Evolutionary conservation across 2,329 filamentous ascomycete genomes (phyloP).

Genomic region (Coniochaeta sp.): DNA sequence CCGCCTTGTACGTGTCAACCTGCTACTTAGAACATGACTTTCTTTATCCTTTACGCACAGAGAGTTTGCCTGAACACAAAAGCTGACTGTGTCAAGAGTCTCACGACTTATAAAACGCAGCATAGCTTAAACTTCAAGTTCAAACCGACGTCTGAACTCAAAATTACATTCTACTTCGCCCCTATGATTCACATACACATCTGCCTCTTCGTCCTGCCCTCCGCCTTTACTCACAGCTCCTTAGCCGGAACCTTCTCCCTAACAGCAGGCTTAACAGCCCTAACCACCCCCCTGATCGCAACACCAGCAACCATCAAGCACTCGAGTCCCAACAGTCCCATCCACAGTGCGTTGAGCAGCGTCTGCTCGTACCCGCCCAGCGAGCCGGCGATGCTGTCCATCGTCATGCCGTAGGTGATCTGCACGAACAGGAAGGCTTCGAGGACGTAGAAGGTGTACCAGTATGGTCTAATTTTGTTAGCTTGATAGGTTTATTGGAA

Average conservation of each 20-base stretch:
- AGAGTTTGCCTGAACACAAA: too few species aligned
- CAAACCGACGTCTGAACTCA: too few species aligned
- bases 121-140: too few species aligned
- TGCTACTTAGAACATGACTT: too few species aligned
- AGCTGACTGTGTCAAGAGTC: too few species aligned
- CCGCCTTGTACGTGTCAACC: too few species aligned
- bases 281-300: slow-evolving; percentile 7
- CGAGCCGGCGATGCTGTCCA: slow-evolving; percentile 10
- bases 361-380: slow-evolving; percentile 19
- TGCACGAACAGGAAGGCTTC: slow-evolving; percentile 14
- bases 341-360: slow-evolving; percentile 22
- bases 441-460: slow-evolving; percentile 15
- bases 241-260: background rate
- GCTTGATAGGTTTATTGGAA: background rate
- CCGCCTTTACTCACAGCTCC: background rate
- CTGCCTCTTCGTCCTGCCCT: too few species aligned
- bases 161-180: too few species aligned
- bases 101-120: too few species aligned
- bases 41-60: too few species aligned
- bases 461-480: slow-evolving; percentile 10
- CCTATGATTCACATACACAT: too few species aligned
- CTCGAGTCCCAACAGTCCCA: slow-evolving; percentile 20
- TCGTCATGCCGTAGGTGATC: slow-evolving; percentile 10
- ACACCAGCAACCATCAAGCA: slow-evolving; percentile 20
- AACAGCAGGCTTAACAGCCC: slow-evolving; percentile 3